These are phyloP conservation scores for Entrophospora sp. DNA, from an alignment of 192 early-diverging fungal species.

Conservation along the genomic window DNA sequence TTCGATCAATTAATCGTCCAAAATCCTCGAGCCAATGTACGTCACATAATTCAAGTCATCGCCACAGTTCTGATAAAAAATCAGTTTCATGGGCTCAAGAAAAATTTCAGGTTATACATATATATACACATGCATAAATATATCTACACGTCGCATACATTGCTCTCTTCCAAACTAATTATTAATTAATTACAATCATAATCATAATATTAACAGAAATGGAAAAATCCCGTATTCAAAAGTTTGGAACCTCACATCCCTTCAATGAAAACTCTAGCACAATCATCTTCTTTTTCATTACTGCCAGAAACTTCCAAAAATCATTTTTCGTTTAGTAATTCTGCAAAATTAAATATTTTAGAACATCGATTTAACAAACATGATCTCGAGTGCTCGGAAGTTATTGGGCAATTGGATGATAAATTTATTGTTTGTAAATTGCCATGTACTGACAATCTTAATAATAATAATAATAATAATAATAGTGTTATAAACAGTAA, in stretches of 20 bases:
- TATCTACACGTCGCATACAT: too few relatives aligned
- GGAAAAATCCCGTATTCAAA: slow-evolving; percentile 25
- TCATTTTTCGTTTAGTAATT: too few relatives aligned
- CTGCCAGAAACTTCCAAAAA: too few relatives aligned
- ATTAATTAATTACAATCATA: too few relatives aligned
- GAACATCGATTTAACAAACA: slow-evolving; percentile 30
- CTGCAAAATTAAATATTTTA: neutral
- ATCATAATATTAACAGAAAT: too few relatives aligned
- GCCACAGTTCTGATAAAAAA: too few relatives aligned
- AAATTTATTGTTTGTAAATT: slow-evolving; percentile 53
- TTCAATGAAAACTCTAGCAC: neutral
- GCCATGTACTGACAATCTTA: neutral
- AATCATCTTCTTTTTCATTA: neutral
- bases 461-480: neutral
- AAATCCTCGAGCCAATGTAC: too few relatives aligned
- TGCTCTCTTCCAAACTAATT: too few relatives aligned
- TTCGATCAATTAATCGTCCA: too few relatives aligned
- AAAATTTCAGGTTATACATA: slow-evolving; percentile 19
- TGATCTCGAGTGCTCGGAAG: slow-evolving; percentile 28
- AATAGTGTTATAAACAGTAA: too few relatives aligned
- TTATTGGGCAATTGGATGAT: slow-evolving; percentile 55
- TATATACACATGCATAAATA: too few relatives aligned
- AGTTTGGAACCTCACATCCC: slow-evolving; percentile 20
- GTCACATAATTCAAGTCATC: too few relatives aligned
- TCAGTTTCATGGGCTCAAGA: slow-evolving; percentile 31